phyloP scores from a whole-genome alignment of 1,284 basidiomycete species.

The Tylopilus sp. region DNA sequence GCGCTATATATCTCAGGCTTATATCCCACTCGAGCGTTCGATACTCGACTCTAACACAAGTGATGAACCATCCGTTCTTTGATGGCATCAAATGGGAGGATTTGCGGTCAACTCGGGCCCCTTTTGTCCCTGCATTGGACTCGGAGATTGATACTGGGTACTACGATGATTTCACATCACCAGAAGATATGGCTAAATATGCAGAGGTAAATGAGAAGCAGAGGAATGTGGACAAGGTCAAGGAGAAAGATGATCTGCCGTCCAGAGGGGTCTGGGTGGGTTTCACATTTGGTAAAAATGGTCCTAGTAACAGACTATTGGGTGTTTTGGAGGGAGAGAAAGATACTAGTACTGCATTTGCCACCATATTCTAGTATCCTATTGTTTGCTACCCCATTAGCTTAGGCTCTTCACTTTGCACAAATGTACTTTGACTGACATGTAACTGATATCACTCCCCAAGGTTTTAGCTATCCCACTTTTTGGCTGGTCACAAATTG shows the following conservation, averaged over 20 bases:
- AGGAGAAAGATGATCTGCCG: slow-evolving; percentile 77
- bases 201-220: slow-evolving; percentile 98
- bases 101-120: slow-evolving; percentile 76
- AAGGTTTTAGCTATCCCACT: too few species aligned
- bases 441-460: too few species aligned
- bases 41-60: slow-evolving; percentile 67
- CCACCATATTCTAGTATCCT: slow-evolving; percentile 57
- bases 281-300: slow-evolving; percentile 94
- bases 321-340: slow-evolving; percentile 35
- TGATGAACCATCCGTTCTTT: slow-evolving; percentile 86
- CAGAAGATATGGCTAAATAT: slow-evolving; percentile 97
- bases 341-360: slow-evolving; percentile 49
- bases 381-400: too few species aligned
- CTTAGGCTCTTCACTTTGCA: too few species aligned
- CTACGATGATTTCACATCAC: slow-evolving; percentile 93
- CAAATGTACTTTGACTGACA: too few species aligned
- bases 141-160: slow-evolving; percentile 96
- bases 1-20: slow-evolving; percentile 36
- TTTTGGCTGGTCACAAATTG: too few species aligned
- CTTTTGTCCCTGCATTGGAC: slow-evolving; percentile 94
- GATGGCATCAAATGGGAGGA: slow-evolving; percentile 68
- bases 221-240: slow-evolving; percentile 85
- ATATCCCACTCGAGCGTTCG: slow-evolving; percentile 80
- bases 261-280: slow-evolving; percentile 89
- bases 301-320: slow-evolving; percentile 46